phyloP scores from a whole-genome alignment of 164 flowering plant species.

The Litsea cubeba region DNA sequence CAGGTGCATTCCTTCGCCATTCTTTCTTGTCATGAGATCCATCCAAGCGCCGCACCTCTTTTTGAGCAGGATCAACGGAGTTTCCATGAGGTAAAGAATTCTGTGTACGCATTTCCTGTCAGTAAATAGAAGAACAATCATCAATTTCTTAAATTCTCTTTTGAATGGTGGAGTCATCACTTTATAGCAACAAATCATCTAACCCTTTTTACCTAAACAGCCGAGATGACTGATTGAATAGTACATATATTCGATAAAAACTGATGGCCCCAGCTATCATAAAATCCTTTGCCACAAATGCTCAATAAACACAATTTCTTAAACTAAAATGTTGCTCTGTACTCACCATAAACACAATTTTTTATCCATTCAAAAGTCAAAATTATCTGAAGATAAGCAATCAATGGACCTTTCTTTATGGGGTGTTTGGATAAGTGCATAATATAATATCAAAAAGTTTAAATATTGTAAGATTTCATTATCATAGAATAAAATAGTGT shows the following conservation, averaged over 20 bases:
- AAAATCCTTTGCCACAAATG: not conserved
- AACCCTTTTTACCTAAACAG: not conserved
- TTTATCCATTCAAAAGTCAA: not conserved
- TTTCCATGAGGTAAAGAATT: constrained; percentile 26
- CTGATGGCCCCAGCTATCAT: not conserved
- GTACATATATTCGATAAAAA: not conserved
- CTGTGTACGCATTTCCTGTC: constrained; percentile 57
- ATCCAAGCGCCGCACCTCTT: constrained; percentile 72
- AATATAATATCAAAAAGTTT: too few species aligned
- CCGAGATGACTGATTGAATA: not conserved
- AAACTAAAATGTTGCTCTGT: not conserved
- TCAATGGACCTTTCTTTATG: not conserved
- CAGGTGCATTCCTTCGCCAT: constrained; percentile 55
- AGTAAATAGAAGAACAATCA: not conserved
- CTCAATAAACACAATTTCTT: not conserved
- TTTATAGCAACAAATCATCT: constrained; percentile 1
- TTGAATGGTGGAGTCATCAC: not conserved
- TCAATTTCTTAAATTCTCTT: not conserved
- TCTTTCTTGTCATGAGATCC: constrained; percentile 78
- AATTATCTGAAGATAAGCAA: not conserved
- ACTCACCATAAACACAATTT: not conserved
- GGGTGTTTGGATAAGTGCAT: too few species aligned
- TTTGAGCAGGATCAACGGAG: constrained; percentile 40
- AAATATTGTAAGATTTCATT: too few species aligned
- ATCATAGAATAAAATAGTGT: too few species aligned